Evolutionary conservation across 345 rosid genomes (phyloP).

Genomic region (Anastatica hierochuntica): DNA sequence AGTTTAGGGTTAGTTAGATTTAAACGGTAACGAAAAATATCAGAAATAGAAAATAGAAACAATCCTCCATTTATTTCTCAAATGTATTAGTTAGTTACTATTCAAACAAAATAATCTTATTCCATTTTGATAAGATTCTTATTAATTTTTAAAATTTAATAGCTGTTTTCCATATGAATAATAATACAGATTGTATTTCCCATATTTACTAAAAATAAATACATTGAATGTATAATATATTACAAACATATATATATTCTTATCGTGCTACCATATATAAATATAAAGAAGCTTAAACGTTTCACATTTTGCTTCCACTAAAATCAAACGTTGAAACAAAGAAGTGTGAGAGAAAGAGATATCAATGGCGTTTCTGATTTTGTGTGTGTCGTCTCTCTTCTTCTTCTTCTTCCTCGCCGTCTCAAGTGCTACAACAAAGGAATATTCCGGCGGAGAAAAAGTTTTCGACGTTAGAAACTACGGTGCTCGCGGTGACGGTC

Average conservation of each 20-base stretch:
- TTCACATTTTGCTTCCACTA: background rate
- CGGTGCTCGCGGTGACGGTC: slow-evolving; percentile 23
- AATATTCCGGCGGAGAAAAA: background rate
- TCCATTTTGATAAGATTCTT: slow-evolving; percentile 13
- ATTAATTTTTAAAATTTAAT: background rate
- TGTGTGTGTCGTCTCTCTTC: slow-evolving; percentile 1
- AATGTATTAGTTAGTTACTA: background rate
- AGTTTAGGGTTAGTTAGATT: no score
- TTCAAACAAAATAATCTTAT: background rate
- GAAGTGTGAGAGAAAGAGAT: background rate
- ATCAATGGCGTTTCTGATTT: slow-evolving; percentile 5
- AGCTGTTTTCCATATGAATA: background rate
- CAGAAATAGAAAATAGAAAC: background rate
- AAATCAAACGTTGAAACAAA: background rate
- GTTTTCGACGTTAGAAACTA: slow-evolving; percentile 23
- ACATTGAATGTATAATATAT: background rate
- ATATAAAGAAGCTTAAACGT: slow-evolving; percentile 19
- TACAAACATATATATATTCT: background rate
- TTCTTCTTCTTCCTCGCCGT: slow-evolving; percentile 9
- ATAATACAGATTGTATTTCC: background rate
- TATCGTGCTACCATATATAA: background rate
- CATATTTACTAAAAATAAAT: background rate
- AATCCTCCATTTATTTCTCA: background rate
- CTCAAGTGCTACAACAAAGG: background rate
- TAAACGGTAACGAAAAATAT: no score